These are phyloP conservation scores for Akanthomyces lecanii DNA, from an alignment of 2,329 filamentous ascomycete species.

Conservation along the genomic window DNA sequence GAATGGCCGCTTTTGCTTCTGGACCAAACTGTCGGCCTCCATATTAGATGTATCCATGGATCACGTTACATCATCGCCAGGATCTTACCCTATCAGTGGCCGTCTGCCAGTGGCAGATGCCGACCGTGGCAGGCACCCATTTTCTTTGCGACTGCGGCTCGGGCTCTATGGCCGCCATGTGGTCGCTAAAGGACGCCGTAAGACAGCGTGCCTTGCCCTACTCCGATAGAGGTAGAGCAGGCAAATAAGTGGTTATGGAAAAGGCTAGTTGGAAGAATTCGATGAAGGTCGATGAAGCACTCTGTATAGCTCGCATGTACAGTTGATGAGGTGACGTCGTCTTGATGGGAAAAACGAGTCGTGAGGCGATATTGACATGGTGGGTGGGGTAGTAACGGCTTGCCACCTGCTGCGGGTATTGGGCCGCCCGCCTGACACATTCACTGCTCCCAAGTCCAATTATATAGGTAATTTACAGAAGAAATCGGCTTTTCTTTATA, in stretches of 20 bases:
- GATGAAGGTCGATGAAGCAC: neutral
- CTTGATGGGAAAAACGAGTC: neutral
- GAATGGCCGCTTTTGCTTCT: constrained; percentile 30
- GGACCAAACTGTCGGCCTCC: constrained; percentile 32
- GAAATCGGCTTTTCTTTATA: neutral
- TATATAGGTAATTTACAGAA: neutral
- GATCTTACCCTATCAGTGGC: constrained; percentile 33
- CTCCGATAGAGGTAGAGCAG: neutral
- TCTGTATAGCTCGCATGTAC: neutral
- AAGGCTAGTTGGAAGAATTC: too few species aligned
- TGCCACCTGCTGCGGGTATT: neutral
- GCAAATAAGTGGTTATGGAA: neutral
- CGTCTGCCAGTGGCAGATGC: constrained; percentile 35
- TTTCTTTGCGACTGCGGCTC: constrained; percentile 2
- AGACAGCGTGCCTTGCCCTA: neutral
- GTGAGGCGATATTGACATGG: neutral
- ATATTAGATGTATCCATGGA: neutral
- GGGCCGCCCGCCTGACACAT: neutral
- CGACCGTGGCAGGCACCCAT: constrained; percentile 24
- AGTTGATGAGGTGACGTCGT: neutral
- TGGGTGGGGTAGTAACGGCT: constrained; percentile 2
- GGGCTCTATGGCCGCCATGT: constrained; percentile 9
- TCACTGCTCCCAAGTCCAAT: neutral
- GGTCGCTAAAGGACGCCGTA: neutral
- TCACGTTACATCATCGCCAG: neutral